Base-by-base conservation (phyloP, 2,329 filamentous ascomycete genomes). In the Microdochium trichocladiopsis region DNA sequence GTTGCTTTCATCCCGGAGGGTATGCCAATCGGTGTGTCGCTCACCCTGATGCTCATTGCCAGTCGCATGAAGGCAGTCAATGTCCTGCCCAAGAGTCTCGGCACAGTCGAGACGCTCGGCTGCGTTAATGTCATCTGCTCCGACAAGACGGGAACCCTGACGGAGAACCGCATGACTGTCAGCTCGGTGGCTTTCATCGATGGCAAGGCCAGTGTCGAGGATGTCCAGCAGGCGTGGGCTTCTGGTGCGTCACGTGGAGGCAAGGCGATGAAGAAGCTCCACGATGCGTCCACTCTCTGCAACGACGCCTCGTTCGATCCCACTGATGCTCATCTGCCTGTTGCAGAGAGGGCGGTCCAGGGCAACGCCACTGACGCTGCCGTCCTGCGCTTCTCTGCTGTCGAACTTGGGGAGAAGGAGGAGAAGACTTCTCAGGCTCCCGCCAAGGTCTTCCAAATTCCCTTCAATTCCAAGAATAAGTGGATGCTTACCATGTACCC, bases 391-490 rank as follows among this genome's bases (percentile, higher is more conserved):
- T 72, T 74, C 25, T 69, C 69, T 1, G 66, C 69, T 5, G 54
- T 51, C 2, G 58, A 61, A 53, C 4, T 8, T 22, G 41, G 6
- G 9, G 41, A 45, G 18, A 45, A 45, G 41, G 41, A 6, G 5
- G 53, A 54, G 0, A 57, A 47, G 2, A 53, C 28, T 2, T 55
- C 51, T 24, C 53, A 60, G 45, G 55, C 53, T 10, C 57, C 54
- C 14, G 55, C 50, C 0, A 56, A 56, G 31, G 56, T 69, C 4
- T 72, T 71, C 43, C 66, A 75, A 49, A 66, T 77, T 4, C 71
- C 75, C 0, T 77, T 77, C 65, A 77, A 77, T 61, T 76, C 72
- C 16, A 76, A 74, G 60, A 76, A 74, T 58, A 77, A 77, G 52
- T 76, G 69, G 64, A 75, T 76, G 71, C 63, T 76, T n/a, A 72